Base-by-base conservation (phyloP, 495 filamentous ascomycete genomes). In the Friedmanniomyces simplex region DNA sequence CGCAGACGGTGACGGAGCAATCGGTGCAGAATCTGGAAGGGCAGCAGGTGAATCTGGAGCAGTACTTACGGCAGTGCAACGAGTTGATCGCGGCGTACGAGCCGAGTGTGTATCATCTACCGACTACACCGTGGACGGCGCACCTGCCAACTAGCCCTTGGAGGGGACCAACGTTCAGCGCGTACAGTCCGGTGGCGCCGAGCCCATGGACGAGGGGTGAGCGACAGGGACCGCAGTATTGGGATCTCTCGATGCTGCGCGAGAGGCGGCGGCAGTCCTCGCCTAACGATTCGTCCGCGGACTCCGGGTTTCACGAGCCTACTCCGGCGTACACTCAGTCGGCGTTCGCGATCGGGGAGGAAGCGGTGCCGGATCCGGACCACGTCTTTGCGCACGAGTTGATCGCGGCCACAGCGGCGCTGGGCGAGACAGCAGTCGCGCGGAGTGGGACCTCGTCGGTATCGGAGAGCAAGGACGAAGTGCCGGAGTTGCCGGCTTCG, bases 301-400 rank as follows among this genome's bases (percentile, higher is more conserved):
- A 58, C 55, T 62, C 50, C n/a, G 59, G 55, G 25, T 62, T 58
- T 28, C 45, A 54, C 26, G 54, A 62, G 50, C 54, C 59, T 1
- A 24, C 55, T 21, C 4, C 13, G 14, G 24, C 36, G 41, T 50
- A 62, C 55, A 26, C 20, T 30, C 49, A 37, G 34, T 43, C 54
- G 13, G 34, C 34, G 46, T 32, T 43, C 30, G 37, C 49, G 32
- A 6, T 20, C 20, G 36, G 50, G 18, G 26, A 41, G 34, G 49
- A 52, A 18, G 7, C 16, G 26, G 18, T 20, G 11, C 45, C 25
- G 18, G 59, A 45, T 37, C 39, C 54, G 18, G n/a, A 58, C 8
- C 54, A 58, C 32, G 46, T 58, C 24, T 62, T 53, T 24, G 41
- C 59, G 12, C 54, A 57, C 46, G 59, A 57, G 55, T 8, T 43